Evolutionary conservation across 164 flowering plant genomes (phyloP), one percentile per base, ranked within the genome.

Genomic region (Chimonanthus praecox): DNA sequence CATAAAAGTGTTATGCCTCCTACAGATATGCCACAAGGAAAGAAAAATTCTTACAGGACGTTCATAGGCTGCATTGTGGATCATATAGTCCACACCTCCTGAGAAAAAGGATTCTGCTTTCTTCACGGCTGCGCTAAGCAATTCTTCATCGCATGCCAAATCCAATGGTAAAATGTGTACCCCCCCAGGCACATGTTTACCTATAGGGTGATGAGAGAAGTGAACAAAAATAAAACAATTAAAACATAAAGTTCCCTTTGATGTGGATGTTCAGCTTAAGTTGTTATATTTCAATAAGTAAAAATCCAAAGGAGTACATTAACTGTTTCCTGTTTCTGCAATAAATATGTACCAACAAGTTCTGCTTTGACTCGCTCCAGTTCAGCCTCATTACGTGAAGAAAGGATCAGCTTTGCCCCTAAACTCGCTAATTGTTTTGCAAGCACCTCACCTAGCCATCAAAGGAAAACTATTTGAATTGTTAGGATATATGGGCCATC

Each of bases 11-110:
- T 15, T 49, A 54, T 54, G 60, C 16, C 60, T 3, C 16, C 11
- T 54, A 13, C 60, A 54, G 16, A 54, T 54, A 11, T 54, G 60
- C 16, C 8, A 45, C 33, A 49, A 46, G 1, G 4, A 66, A 49
- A 64, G 49, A 46, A 9, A 48, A 72, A 9, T 69, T 85, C 98
- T 86, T 81, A 95, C 98, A 58, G 98, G 98, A 50, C 98, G 98
- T 73, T 93, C 97, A 82, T 64, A 85, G 33, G 99, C 98, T 77
- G 98, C 99, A 85, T 93, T 93, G 68, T 95, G 99, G 72, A 95
- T 81, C 94, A 95, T 84, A 79, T 85, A 91, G 83, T 95, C 94
- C 80, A 95, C 91, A 79, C 97, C 99, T 67, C 80, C 89, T 58
- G 89, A 80, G 71, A 91, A 93, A 49, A 83, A 84, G 16, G 91